These are phyloP conservation scores for Lentinus polychrous DNA, from an alignment of 1,284 basidiomycete species.

Conservation along the genomic window DNA sequence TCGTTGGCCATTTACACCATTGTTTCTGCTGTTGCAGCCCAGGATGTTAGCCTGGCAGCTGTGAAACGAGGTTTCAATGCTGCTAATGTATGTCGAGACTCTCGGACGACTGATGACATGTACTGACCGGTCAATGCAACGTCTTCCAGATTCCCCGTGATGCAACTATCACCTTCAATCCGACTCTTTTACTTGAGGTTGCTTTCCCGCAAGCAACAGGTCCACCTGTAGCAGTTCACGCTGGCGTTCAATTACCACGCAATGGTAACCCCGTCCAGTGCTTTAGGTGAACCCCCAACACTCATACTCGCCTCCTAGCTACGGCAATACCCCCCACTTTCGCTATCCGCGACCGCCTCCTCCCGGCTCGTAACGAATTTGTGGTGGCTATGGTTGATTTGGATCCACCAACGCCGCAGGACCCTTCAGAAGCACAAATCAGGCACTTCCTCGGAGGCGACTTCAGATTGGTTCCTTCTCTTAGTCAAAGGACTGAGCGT, in stretches of 20 bases:
- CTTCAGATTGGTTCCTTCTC: slow-evolving; percentile 22
- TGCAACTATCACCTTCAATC: slow-evolving; percentile 14
- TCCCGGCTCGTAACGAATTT: slow-evolving; percentile 30
- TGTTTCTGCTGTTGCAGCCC: slow-evolving; percentile 4
- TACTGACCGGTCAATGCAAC: no score
- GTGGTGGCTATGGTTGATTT: slow-evolving; percentile 43
- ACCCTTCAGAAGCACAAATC: slow-evolving; percentile 37
- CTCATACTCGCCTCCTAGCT: slow-evolving; percentile 20
- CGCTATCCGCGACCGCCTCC: slow-evolving; percentile 21
- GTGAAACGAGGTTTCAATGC: slow-evolving; percentile 12
- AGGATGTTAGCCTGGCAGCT: slow-evolving; percentile 10
- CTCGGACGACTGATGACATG: neutral
- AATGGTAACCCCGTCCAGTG: slow-evolving; percentile 22
- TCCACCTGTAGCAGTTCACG: slow-evolving; percentile 28
- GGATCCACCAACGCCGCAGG: slow-evolving; percentile 44
- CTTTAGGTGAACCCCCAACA: neutral
- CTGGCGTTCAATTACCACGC: slow-evolving; percentile 34
- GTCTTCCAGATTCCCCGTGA: slow-evolving; percentile 13
- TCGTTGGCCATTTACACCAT: slow-evolving; percentile 1
- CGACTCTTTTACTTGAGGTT: slow-evolving; percentile 15
- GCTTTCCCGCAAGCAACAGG: slow-evolving; percentile 15
- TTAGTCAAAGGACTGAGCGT: slow-evolving; percentile 7
- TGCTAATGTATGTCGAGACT: slow-evolving; percentile 10
- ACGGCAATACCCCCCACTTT: slow-evolving; percentile 39
- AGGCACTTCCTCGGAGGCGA: slow-evolving; percentile 46